Percentiles rank a stretch among this genome's conserved stretches.
Conservation (phyloP, 139 green algal genomes). For the Chlamydomonas incerta region DNA sequence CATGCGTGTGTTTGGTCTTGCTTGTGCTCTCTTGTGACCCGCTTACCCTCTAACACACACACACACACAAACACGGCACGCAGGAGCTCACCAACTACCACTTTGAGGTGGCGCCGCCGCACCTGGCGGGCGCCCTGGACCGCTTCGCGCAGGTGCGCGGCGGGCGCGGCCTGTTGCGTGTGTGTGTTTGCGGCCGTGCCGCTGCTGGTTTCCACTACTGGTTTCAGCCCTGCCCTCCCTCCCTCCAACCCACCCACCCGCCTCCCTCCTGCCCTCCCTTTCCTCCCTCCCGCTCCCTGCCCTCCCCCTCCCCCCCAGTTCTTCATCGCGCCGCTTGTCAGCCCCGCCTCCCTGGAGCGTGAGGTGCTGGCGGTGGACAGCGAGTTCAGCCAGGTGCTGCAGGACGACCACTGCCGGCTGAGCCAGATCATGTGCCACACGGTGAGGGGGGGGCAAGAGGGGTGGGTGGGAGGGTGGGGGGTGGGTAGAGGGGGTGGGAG, state of each 20-base stretch:
- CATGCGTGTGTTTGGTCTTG: background rate
- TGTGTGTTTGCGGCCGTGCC: no score
- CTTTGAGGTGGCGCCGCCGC: constrained; percentile 88
- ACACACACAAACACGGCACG: background rate
- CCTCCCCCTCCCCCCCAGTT: constrained; percentile 66
- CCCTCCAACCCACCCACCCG: no score
- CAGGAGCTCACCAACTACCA: constrained; percentile 93
- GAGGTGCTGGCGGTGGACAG: constrained; percentile 89
- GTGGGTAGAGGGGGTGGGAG: no score
- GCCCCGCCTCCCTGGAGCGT: constrained; percentile 86
- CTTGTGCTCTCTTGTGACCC: background rate
- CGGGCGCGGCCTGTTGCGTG: no score
- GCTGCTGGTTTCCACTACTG: no score
- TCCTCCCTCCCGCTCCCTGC: no score
- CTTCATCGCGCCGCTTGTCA: constrained; percentile 92
- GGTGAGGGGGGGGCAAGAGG: no score
- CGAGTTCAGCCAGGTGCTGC: constrained; percentile 86
- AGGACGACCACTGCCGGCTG: constrained; percentile 88
- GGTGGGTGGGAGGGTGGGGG: no score
- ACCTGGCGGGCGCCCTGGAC: constrained; percentile 87
- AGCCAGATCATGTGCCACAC: constrained; percentile 92
- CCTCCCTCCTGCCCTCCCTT: no score
- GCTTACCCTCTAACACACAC: background rate
- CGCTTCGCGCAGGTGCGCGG: constrained; percentile 79
- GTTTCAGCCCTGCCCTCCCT: no score